Evolutionary conservation across 2,329 filamentous ascomycete species (phyloP).

Genomic region (Neophaeococcomyces aloes): DNA sequence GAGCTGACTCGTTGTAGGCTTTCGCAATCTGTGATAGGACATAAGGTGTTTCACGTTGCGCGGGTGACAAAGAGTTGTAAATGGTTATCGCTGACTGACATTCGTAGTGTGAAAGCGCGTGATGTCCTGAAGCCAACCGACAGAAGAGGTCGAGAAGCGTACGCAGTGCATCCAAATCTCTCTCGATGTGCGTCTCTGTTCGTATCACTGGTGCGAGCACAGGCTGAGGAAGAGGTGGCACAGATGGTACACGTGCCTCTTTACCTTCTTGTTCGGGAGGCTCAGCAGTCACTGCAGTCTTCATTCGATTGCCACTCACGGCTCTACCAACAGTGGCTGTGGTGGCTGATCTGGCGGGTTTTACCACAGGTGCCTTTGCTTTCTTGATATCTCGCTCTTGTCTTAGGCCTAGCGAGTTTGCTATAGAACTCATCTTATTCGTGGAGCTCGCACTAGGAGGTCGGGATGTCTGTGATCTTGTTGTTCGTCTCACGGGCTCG

Average conservation of each 20-base stretch:
- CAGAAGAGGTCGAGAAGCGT: conserved; percentile 71
- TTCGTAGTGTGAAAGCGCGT: conserved; percentile 66
- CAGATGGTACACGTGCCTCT: conserved; percentile 38
- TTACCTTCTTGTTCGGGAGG: conserved; percentile 59
- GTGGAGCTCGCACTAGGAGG: conserved; percentile 38
- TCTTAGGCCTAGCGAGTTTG: conserved; percentile 47
- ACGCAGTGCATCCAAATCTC: conserved; percentile 63
- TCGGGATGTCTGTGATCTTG: conserved; percentile 60
- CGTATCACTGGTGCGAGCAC: conserved; percentile 24
- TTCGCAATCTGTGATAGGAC: conserved; percentile 83
- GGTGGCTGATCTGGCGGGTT: conserved; percentile 50
- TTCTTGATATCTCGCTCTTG: conserved; percentile 71
- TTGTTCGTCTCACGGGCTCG: conserved; percentile 53
- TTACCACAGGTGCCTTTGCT: conserved; percentile 63
- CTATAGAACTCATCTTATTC: conserved; percentile 51
- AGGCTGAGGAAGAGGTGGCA: conserved; percentile 22
- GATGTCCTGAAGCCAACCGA: conserved; percentile 72
- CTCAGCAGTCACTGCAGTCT: conserved; percentile 42
- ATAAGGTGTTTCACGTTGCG: conserved; percentile 85
- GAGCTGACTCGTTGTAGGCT: conserved; percentile 80
- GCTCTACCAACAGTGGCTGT: conserved; percentile 68
- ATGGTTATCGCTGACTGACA: conserved; percentile 65
- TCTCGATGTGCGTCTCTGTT: conserved; percentile 35
- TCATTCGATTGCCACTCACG: conserved; percentile 83
- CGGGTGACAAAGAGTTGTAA: conserved; percentile 58